These are phyloP conservation scores for Collybiopsis confluens DNA, from an alignment of 768 basidiomycete species.

Conservation along the genomic window DNA sequence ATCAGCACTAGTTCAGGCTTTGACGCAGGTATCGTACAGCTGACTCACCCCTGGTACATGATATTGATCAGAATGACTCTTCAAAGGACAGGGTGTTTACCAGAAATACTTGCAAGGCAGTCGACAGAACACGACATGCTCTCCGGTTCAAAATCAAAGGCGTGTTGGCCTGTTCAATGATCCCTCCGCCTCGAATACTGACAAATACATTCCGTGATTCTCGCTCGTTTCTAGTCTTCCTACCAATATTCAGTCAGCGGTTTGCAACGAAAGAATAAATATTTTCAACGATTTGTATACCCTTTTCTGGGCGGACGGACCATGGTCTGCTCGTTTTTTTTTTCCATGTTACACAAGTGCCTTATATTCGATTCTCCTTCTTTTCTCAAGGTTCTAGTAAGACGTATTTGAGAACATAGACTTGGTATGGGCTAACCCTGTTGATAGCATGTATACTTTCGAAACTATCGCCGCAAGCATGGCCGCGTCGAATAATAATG, in stretches of 20 bases:
- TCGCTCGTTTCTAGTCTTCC: conserved; percentile 11
- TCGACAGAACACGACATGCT: conserved; percentile 12
- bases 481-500: too few species aligned
- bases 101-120: conserved; percentile 2
- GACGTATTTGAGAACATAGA: too few species aligned
- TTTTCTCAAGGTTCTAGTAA: neutral
- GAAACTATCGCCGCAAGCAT: too few species aligned
- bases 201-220: neutral
- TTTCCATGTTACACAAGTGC: too few species aligned
- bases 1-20: conserved; percentile 12
- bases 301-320: conserved; percentile 13
- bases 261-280: conserved; percentile 17
- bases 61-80: neutral
- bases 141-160: conserved; percentile 17
- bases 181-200: neutral
- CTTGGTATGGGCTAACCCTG: too few species aligned
- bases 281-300: conserved; percentile 14
- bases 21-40: conserved; percentile 9
- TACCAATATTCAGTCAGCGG: conserved; percentile 13
- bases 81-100: neutral
- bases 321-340: conserved; percentile 16
- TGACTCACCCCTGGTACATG: neutral
- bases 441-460: too few species aligned
- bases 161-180: conserved; percentile 6
- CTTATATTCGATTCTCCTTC: neutral